These are phyloP conservation scores for Leptomonas pyrrhocoris DNA, from an alignment of 208 protist genomes.

Conservation along the genomic window DNA sequence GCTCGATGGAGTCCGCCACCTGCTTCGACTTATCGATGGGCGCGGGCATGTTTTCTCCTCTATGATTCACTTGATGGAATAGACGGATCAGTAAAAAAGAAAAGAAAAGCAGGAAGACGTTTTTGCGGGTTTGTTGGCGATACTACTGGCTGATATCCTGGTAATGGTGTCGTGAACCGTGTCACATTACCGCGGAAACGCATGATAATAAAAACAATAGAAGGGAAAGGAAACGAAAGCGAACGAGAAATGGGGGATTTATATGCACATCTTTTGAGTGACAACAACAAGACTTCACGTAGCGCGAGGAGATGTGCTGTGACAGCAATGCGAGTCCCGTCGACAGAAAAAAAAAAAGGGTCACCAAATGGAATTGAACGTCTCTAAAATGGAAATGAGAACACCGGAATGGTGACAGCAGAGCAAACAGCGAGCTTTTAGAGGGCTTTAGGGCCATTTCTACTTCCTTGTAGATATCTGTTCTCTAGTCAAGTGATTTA, in stretches of 20 bases:
- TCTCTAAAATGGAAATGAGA: too few species aligned
- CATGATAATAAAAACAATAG: neutral
- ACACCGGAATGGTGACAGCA: too few species aligned
- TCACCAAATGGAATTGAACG: too few species aligned
- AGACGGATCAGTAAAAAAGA: neutral
- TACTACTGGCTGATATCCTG: neutral
- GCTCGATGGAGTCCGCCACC: conserved; percentile 69
- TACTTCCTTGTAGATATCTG: too few species aligned
- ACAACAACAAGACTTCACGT: neutral
- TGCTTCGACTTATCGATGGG: conserved; percentile 60
- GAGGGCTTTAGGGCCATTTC: too few species aligned
- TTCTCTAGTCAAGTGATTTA: too few species aligned
- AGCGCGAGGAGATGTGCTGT: neutral
- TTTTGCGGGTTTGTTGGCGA: neutral
- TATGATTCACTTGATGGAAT: neutral
- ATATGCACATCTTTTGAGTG: neutral
- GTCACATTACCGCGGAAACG: neutral
- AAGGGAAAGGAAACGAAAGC: conserved; percentile 1
- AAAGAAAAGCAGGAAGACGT: neutral
- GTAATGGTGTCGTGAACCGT: too few species aligned
- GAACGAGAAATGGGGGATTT: conserved; percentile 4
- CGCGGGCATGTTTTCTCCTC: conserved; percentile 8
- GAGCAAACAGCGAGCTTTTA: conserved; percentile 11
- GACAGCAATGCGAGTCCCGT: too few species aligned
- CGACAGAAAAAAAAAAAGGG: too few species aligned